A percentile compares a stretch with the other conserved stretches of the same genome.
phyloP scores from a whole-genome alignment of 768 basidiomycete species.

The Hydnum rufescens region DNA sequence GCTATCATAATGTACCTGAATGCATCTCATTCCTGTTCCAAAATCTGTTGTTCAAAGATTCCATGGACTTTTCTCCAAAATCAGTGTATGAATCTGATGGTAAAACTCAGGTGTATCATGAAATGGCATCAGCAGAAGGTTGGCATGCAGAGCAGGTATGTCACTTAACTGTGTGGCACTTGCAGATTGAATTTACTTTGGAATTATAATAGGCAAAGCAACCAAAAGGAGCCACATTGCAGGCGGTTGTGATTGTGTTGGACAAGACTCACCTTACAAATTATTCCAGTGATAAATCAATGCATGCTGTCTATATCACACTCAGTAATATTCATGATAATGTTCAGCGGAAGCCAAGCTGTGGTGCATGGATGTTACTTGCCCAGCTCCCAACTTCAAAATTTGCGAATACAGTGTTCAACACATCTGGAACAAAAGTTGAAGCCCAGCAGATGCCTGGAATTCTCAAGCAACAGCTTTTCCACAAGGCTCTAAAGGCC shows the following conservation, averaged over 20 bases:
- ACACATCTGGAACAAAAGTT: conserved; percentile 2
- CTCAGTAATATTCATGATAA: conserved; percentile 26
- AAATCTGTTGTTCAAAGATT: too few relatives aligned
- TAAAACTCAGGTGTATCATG: too few relatives aligned
- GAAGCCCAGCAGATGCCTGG: conserved; percentile 6
- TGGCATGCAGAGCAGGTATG: too few relatives aligned
- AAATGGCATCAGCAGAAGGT: too few relatives aligned
- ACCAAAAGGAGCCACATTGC: conserved; percentile 19
- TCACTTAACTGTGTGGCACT: too few relatives aligned
- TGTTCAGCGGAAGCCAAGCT: conserved; percentile 20
- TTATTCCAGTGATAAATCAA: conserved; percentile 23
- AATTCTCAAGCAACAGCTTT: conserved; percentile 14
- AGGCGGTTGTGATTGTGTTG: conserved; percentile 27
- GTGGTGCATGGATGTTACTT: conserved; percentile 19
- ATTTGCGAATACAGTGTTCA: conserved; percentile 25
- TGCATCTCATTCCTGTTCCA: too few relatives aligned
- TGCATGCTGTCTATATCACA: conserved; percentile 28
- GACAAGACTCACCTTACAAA: conserved; percentile 26
- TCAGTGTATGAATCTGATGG: too few relatives aligned
- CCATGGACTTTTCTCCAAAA: too few relatives aligned
- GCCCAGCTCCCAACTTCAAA: conserved; percentile 22
- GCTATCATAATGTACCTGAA: too few relatives aligned
- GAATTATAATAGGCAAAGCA: too few relatives aligned
- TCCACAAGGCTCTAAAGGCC: conserved; percentile 20
- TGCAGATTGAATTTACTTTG: too few relatives aligned